Conservation (phyloP, 2,329 filamentous ascomycete species). For the Teratosphaeria zuluensis region DNA sequence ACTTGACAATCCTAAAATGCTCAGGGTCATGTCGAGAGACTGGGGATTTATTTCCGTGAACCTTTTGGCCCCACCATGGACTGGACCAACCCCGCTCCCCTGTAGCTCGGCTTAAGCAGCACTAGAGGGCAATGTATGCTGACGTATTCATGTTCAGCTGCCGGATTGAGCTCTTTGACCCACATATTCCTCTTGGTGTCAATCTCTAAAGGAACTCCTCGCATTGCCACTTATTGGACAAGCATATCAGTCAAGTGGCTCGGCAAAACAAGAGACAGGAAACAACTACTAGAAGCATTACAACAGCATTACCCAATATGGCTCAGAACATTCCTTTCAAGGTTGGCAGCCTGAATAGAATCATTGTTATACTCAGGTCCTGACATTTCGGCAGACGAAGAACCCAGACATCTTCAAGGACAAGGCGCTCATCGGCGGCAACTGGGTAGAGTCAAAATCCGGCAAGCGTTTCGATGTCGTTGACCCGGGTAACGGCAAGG, state of each 20-base stretch:
- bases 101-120: background rate
- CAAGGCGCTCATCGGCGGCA: slow-evolving; percentile 44
- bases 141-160: background rate
- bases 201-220: background rate
- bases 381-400: slow-evolving; percentile 34
- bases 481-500: slow-evolving; percentile 42
- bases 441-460: slow-evolving; percentile 48
- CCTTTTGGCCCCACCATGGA: background rate
- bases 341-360: slow-evolving; percentile 17
- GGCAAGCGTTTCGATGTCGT: slow-evolving; percentile 49
- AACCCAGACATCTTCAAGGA: slow-evolving; percentile 46
- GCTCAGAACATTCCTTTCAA: slow-evolving; percentile 34
- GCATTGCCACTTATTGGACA: background rate
- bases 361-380: background rate
- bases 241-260: slow-evolving; percentile 6
- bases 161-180: background rate
- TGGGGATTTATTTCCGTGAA: background rate
- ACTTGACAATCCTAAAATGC: background rate
- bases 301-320: slow-evolving; percentile 12
- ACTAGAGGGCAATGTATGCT: background rate
- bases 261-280: slow-evolving; percentile 10
- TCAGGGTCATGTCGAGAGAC: background rate
- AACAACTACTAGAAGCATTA: background rate
- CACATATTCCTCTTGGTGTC: background rate
- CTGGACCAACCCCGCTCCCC: background rate